phyloP scores from a whole-genome alignment of 2,329 filamentous ascomycete genomes.

The Nothopassalora personata region DNA sequence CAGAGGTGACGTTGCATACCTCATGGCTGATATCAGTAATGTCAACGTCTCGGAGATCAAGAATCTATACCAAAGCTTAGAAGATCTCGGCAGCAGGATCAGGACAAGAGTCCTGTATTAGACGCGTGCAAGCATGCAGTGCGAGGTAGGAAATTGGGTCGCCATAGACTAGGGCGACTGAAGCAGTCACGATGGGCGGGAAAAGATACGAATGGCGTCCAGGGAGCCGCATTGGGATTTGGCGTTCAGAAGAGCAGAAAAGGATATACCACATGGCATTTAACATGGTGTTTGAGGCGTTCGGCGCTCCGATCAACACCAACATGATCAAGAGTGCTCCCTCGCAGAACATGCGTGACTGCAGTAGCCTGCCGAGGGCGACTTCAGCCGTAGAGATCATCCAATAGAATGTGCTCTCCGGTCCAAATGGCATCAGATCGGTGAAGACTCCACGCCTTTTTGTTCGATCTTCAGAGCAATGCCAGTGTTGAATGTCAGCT shows the following conservation, averaged over 20 bases:
- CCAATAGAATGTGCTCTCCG: neutral
- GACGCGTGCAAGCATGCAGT: neutral
- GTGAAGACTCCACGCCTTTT: neutral
- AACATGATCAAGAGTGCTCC: neutral
- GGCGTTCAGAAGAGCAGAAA: constrained; percentile 3
- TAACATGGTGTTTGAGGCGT: constrained; percentile 12
- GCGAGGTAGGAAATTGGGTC: too few relatives aligned
- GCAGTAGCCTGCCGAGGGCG: neutral
- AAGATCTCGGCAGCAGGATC: constrained; percentile 55
- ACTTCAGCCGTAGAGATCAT: neutral
- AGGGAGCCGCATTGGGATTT: neutral
- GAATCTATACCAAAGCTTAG: constrained; percentile 75
- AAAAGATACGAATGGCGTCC: neutral
- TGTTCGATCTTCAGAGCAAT: neutral
- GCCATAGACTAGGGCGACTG: too few relatives aligned
- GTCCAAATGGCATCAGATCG: neutral
- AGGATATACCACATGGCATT: constrained; percentile 13
- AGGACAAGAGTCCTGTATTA: constrained; percentile 47
- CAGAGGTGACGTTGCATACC: constrained; percentile 85
- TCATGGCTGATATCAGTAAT: constrained; percentile 95
- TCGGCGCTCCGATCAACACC: neutral
- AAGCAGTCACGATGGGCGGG: neutral
- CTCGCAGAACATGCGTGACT: neutral
- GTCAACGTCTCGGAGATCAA: constrained; percentile 77
- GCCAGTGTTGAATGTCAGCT: neutral